Evolutionary conservation across 2,329 filamentous ascomycete species (phyloP), one percentile per base, ranked within the genome.

Genomic region (Fusarium euwallaceae): DNA sequence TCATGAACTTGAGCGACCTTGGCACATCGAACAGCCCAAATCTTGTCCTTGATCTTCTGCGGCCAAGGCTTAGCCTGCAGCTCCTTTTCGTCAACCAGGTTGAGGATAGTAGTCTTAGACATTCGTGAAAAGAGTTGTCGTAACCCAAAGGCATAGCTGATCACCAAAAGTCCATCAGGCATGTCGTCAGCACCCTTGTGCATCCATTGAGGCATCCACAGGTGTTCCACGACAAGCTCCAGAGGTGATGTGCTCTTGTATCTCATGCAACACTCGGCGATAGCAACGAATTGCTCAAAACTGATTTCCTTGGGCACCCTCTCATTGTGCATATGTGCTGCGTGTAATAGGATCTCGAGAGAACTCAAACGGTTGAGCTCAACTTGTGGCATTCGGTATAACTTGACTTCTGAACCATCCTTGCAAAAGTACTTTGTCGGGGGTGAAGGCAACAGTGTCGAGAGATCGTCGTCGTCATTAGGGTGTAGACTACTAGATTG

Each of bases 301-400:
- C 79, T 80, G 7, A 89, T 82, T 8, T 86, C 83, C 8, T 84
- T 81, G 0, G 88, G 87, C 6, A 89, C 80, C 63, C 82, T 80
- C 8, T 85, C 81, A 55, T 83, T 84, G 66, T 88, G 87, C 81
- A 86, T 83, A 71, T 89, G 87, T 1, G 87, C 87, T 3, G 88
- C 88, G 66, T 88, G 84, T 3, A 90, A 79, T 1, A 90, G 71
- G 2, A 86, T 85, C 68, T 86, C 84, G 12, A 89, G 76, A 1
- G 85, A 81, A 4, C 80, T 76, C 2, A 85, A 66, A 3, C 76
- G 79, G 62, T 89, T 87, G 7, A 82, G 70, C 71, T 89, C 87
- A 32, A 82, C 76, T 73, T 89, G 87, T 2, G 87, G 87, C 88
- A 90, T 89, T 12, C 86, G 84, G 70, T 88, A 89, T 2, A 89